Conservation (phyloP, 2,329 filamentous ascomycete genomes). For the Pseudocercospora vitis region DNA sequence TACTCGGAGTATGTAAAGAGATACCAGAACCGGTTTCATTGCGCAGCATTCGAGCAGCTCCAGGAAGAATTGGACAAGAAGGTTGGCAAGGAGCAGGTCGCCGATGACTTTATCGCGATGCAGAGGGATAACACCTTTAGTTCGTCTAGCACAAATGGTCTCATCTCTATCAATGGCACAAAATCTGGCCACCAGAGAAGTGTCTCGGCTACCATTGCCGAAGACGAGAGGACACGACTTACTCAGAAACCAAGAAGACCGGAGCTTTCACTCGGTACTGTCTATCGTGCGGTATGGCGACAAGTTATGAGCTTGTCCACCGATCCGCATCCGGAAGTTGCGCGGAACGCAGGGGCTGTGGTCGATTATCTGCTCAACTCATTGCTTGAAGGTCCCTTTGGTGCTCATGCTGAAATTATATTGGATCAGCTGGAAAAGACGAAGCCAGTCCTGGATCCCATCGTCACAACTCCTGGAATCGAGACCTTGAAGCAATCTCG, state of each 20-base stretch:
- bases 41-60: slow-evolving; percentile 88
- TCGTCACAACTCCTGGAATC: slow-evolving; percentile 16
- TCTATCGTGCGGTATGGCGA: slow-evolving; percentile 93
- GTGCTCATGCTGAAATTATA: slow-evolving; percentile 65
- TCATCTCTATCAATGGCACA: slow-evolving; percentile 15
- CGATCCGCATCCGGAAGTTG: slow-evolving; percentile 91
- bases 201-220: slow-evolving; percentile 20
- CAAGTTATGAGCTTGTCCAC: slow-evolving; percentile 86
- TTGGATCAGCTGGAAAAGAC: slow-evolving; percentile 63
- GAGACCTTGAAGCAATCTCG: slow-evolving; percentile 39
- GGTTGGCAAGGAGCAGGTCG: slow-evolving; percentile 26
- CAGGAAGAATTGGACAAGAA: slow-evolving; percentile 62
- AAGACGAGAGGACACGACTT: slow-evolving; percentile 5
- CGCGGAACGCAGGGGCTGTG: slow-evolving; percentile 78
- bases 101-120: slow-evolving; percentile 24
- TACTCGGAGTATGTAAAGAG: slow-evolving; percentile 87
- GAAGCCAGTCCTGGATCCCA: slow-evolving; percentile 34
- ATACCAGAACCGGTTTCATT: slow-evolving; percentile 88
- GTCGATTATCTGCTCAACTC: slow-evolving; percentile 81
- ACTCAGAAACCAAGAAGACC: slow-evolving; percentile 46
- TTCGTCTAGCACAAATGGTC: slow-evolving; percentile 7
- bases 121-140: slow-evolving; percentile 17
- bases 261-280: slow-evolving; percentile 71
- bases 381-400: slow-evolving; percentile 74
- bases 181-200: slow-evolving; percentile 25